phyloP scores from a whole-genome alignment of 371 early-diverging fungal genomes.

The Apophysomyces ossiformis region DNA sequence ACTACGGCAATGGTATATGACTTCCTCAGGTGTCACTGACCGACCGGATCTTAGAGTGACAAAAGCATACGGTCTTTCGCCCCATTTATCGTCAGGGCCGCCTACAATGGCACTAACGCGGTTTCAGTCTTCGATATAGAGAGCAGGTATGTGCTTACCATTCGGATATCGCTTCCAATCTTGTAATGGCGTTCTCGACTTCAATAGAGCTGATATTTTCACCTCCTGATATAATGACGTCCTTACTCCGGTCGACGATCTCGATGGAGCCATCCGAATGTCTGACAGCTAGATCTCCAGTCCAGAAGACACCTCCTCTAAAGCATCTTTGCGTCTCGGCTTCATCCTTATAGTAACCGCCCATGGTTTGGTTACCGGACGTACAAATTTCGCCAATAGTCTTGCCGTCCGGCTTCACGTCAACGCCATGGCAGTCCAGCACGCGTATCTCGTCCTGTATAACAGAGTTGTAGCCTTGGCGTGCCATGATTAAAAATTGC shows the following conservation, averaged over 20 bases:
- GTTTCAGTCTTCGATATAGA: neutral
- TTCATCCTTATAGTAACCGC: conserved; percentile 36
- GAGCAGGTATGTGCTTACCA: conserved; percentile 13
- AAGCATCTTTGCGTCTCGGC: conserved; percentile 58
- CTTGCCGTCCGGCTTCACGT: conserved; percentile 51
- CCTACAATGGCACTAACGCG: conserved; percentile 44
- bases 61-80: conserved; percentile 62
- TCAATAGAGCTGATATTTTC: conserved; percentile 64
- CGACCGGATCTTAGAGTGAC: conserved; percentile 45
- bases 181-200: conserved; percentile 50
- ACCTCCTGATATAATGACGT: conserved; percentile 64
- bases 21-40: conserved; percentile 21
- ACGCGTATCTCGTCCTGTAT: conserved; percentile 54
- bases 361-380: conserved; percentile 59
- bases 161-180: conserved; percentile 53
- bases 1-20: conserved; percentile 36
- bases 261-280: conserved; percentile 59
- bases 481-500: conserved; percentile 38
- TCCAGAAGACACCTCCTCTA: conserved; percentile 58
- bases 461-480: conserved; percentile 55
- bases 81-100: conserved; percentile 56
- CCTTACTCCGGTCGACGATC: conserved; percentile 58
- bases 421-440: conserved; percentile 41
- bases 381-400: conserved; percentile 59
- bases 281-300: conserved; percentile 61